Evolutionary conservation across 2,329 filamentous ascomycete genomes (phyloP), one percentile per base, ranked within the genome.

Genomic region (Penicillium glabrum): DNA sequence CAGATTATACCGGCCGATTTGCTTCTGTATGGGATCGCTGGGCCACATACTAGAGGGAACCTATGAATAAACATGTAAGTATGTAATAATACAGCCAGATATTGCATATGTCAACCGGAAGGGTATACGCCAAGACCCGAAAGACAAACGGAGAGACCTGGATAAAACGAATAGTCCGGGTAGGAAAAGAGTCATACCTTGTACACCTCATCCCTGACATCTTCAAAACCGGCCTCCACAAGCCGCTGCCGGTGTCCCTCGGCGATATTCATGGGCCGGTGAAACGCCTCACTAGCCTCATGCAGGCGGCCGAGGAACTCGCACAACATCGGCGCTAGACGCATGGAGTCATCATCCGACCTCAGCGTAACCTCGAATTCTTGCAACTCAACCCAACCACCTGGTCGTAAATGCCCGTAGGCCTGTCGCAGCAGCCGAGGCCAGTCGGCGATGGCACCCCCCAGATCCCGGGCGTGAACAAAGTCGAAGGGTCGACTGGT

Each of bases 311-410:
- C 59, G 16, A 63, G 55, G 61, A 67, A 74, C 47, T 71, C 62
- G 26, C 58, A 61, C 47, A 70, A 57, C 23, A 61, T 62, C 26
- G 64, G 60, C 5, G 70, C 70, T 27, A 67, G 61, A 27, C 58
- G 56, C 4, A 67, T 46, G 1, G 68, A 66, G 10, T 67, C 64
- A 51, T 75, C 71, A 19, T 74, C 71, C 21, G 69, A 66, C 24
- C 61, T 68, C 29, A 71, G 61, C 19, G 59, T 67, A 6, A 68
- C 63, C 11, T 68, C 66, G 59, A 65, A 69, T 37, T 70, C 67
- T 45, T 82, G 79, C 39, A 82, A 67, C 59, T 83, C 82, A 26
- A 83, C 65, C 68, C 77, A 83, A 16, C 81, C 81, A 5, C 80
- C 80, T 0, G 80, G 80, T 51, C 75, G 76, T 9, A 83, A 75